Conservation (phyloP, 1,284 basidiomycete genomes). For the Cryptococcus maquisensis region DNA sequence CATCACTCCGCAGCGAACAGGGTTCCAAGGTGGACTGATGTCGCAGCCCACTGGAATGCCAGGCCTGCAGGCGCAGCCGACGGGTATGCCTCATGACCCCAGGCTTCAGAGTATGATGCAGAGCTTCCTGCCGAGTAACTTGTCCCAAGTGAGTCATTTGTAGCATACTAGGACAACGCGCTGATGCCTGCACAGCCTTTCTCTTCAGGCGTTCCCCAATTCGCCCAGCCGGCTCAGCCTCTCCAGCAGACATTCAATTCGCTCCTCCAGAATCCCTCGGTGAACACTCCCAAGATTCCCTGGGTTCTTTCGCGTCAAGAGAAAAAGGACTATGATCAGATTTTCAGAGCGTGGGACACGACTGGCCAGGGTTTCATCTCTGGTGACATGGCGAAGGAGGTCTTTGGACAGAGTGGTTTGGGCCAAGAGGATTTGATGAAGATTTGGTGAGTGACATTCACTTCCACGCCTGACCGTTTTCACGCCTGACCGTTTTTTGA, state of each 20-base stretch:
- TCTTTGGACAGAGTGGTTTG: constrained; percentile 91
- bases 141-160: constrained; percentile 38
- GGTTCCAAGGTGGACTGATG: constrained; percentile 56
- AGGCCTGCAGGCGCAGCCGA: constrained; percentile 37
- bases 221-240: constrained; percentile 49
- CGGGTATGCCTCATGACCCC: constrained; percentile 59
- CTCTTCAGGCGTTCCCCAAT: constrained; percentile 56
- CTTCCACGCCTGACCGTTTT: not conserved
- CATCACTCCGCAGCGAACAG: constrained; percentile 45
- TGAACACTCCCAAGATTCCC: constrained; percentile 68
- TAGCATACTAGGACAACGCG: not conserved
- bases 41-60: constrained; percentile 69
- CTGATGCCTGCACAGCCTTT: constrained; percentile 29
- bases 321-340: constrained; percentile 94
- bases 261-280: constrained; percentile 61
- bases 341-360: constrained; percentile 94
- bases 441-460: constrained; percentile 67
- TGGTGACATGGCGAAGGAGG: constrained; percentile 80
- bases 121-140: constrained; percentile 67
- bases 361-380: constrained; percentile 73
- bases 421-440: constrained; percentile 85
- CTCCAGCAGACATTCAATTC: constrained; percentile 56
- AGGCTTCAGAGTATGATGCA: constrained; percentile 76
- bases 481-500: constrained; percentile 4
- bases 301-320: constrained; percentile 88